Evolutionary conservation across 192 early-diverging fungal species (phyloP), one percentile per base, ranked within the genome.

Genomic region (Linnemannia exigua): DNA sequence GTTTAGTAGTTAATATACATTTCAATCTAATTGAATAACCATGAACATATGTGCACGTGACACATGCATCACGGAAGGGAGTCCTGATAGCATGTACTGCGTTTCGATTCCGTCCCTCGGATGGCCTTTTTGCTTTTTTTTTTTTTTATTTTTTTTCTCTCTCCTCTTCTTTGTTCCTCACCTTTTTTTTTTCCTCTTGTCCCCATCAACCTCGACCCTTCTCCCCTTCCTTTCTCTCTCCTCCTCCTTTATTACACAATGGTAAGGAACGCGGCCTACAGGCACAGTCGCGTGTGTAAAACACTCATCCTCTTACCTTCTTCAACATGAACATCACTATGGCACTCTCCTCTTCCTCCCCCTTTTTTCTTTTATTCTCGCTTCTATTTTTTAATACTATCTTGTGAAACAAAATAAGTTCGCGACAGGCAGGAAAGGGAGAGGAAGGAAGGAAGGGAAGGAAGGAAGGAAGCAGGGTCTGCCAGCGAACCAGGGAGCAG

Each of bases 191-290:
- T 28, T 22, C 58, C 19, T 12, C 33, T 66, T 37, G 37, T 37
- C 47, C 19, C 50, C 50, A 25, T 31, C n/a, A 31, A 25, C n/a
- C 58, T 31, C 72, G 31, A 19, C 47, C 36, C 25, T 36, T 16
- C 72, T 51, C 17, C 22, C 31, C 70, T 50, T 50, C 52, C 28
- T 37, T 33, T 51, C 63, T 9, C 31, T 52, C 74, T 44, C 35
- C 48, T 47, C 44, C 33, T 33, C 71, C 70, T 38, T 68, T 70
- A 70, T 14, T 70, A 70, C 61, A 80, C 79, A 52, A 80, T 80
- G 79, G 79, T 80, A 80, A 80, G 79, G 50, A 63, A 80, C 41
- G 41, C 72, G 68, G 35, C 68, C 17, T 25, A 63, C 63, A 50
- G 41, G 70, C 37, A 51, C 20, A 41, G 58, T 58, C 74, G 58